Percentiles rank a stretch among this genome's conserved stretches.
Conservation (phyloP, 169 alveolate genomes). For the Plasmodium chabaudi region DNA sequence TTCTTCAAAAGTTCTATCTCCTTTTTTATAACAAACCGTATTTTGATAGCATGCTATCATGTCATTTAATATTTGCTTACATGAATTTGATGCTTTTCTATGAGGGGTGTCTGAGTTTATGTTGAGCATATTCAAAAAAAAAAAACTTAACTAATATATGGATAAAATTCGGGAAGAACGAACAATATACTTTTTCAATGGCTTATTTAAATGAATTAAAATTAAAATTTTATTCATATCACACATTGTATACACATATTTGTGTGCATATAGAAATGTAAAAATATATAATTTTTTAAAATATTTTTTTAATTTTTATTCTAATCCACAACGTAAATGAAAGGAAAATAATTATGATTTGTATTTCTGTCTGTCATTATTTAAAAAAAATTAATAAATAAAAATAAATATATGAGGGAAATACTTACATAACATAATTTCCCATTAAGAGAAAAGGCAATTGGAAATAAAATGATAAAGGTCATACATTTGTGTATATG, state of each 20-base stretch:
- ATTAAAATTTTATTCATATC: not conserved
- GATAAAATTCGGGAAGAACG: too few species aligned
- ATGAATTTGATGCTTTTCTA: conserved; percentile 87
- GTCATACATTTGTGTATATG: too few species aligned
- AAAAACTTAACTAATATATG: not conserved
- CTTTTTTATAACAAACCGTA: conserved; percentile 79
- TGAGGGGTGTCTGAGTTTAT: conserved; percentile 87
- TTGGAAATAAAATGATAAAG: too few species aligned
- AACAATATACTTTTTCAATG: too few species aligned
- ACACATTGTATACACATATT: not conserved
- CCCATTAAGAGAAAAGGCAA: too few species aligned
- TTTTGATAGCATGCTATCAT: conserved; percentile 87
- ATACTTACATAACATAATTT: too few species aligned
- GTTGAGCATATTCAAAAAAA: conserved; percentile 48
- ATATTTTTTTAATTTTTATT: not conserved
- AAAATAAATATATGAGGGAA: too few species aligned
- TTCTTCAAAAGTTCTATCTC: conserved; percentile 80
- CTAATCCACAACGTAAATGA: too few species aligned
- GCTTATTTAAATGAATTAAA: too few species aligned
- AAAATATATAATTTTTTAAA: not conserved
- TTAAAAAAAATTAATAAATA: too few species aligned
- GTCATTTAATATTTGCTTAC: conserved; percentile 83
- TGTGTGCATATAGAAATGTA: not conserved
- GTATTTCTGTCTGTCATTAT: too few species aligned
- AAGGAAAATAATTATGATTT: too few species aligned